phyloP scores from a whole-genome alignment of 169 alveolate genomes.

The Eimeria sp. region DNA sequence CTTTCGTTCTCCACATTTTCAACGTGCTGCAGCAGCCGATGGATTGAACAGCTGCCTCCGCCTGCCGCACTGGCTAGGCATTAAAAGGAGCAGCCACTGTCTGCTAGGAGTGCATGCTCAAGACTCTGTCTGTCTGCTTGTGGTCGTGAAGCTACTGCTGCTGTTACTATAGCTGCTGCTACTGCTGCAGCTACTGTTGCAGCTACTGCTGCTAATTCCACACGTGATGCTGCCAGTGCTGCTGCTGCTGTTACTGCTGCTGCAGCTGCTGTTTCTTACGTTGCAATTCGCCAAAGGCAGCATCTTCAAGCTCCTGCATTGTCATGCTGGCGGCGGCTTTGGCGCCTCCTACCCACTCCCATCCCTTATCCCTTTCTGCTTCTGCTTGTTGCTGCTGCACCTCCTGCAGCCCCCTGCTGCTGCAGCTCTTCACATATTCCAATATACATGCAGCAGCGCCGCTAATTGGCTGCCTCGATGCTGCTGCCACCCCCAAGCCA shows the following conservation, averaged over 20 bases:
- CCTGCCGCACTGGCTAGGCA: background rate
- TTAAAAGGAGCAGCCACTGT: background rate
- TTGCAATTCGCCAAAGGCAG: conserved; percentile 62
- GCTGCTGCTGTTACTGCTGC: background rate
- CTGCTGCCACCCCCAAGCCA: conserved; percentile 24
- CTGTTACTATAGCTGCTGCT: conserved; percentile 18
- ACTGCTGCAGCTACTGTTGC: conserved; percentile 11
- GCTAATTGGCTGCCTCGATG: background rate
- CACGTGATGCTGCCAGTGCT: background rate
- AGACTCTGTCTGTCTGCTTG: conserved; percentile 1
- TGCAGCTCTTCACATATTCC: conserved; percentile 61
- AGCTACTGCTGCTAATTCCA: background rate
- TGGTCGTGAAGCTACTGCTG: conserved; percentile 26
- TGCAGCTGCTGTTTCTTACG: conserved; percentile 54
- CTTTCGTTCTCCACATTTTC: no score
- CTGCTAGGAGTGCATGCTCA: background rate
- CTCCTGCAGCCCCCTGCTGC: conserved; percentile 15
- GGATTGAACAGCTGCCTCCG: background rate
- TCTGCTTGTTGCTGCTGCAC: conserved; percentile 35
- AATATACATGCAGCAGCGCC: conserved; percentile 54
- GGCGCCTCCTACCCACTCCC: conserved; percentile 77
- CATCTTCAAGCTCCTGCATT: conserved; percentile 47
- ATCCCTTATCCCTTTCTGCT: conserved; percentile 15
- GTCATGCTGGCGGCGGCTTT: conserved; percentile 67
- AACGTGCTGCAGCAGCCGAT: background rate